Base-by-base conservation (phyloP, 768 basidiomycete species). In the Boletus reticulatus region DNA sequence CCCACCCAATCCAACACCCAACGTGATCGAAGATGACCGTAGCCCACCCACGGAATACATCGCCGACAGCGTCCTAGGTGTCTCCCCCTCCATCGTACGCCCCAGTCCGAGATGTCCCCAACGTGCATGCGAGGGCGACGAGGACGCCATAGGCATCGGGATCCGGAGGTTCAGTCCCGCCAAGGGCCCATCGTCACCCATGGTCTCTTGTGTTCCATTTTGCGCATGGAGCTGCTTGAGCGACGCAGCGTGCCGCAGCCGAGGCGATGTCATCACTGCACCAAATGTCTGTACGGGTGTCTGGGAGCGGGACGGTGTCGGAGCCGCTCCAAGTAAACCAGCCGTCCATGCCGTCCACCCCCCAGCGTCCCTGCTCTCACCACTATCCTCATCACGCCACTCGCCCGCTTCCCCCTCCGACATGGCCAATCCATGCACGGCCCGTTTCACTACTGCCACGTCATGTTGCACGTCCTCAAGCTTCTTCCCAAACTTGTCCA, bases 401-500 rank as follows among this genome's bases (percentile, higher is more conserved):
- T 39, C 51, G 4, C 2, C 55, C 1, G n/a, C n/a, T 4, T 31
- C 57, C 7, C 16, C 57, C 1, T 52, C 64, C 4, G 5, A 13
- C 43, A 53, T 36, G n/a, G 51, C 29, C 14, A 60, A 68, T 46
- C 81, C 83, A 58, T 88, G 78, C 32, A 85, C 60, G 0, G 78
- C 77, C 13, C 76, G 75, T 67, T 91, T 90, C 56, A 92, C 72
- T 7, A 77, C 76, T 0, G 85, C 86, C 43, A 92, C 84, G 66
- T 93, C 91, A 57, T 92, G 87, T 57, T 88, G 77, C 19, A 91
- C 78, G 62, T 92, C 87, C 20, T 80, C 85, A 54, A 91, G 67
- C 68, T 91, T 92, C 41, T 73, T 73, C 47, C 66, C 62, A 58
- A 92, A 84, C 36, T 63, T 74, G 22, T 75, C 75, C 48, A 69